phyloP scores from a whole-genome alignment of 2,329 filamentous ascomycete genomes.

The Fusarium siculi region DNA sequence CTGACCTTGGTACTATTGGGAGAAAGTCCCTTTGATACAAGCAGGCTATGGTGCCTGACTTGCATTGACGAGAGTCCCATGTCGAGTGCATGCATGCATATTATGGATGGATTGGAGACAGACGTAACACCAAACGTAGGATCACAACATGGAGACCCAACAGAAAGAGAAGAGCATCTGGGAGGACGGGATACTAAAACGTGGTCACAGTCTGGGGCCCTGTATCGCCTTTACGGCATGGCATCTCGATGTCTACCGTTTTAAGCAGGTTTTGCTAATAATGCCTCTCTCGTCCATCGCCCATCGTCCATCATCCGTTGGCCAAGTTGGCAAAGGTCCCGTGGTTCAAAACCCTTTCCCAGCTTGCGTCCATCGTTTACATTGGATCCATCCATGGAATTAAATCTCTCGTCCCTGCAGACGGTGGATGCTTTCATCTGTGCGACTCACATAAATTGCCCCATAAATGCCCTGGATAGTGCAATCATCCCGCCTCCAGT shows the following conservation, averaged over 20 bases:
- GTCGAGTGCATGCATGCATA: slow-evolving; percentile 24
- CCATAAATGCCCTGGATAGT: slow-evolving; percentile 36
- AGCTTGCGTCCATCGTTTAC: background rate
- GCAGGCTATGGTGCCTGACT: slow-evolving; percentile 22
- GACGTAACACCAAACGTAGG: slow-evolving; percentile 15
- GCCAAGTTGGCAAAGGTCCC: slow-evolving; percentile 26
- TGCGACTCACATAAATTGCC: slow-evolving; percentile 31
- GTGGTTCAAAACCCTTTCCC: slow-evolving; percentile 16
- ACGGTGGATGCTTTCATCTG: slow-evolving; percentile 20
- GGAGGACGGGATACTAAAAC: slow-evolving; percentile 16
- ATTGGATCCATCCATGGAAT: slow-evolving; percentile 26
- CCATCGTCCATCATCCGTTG: slow-evolving; percentile 10
- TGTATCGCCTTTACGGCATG: slow-evolving; percentile 7
- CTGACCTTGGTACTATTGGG: slow-evolving; percentile 6
- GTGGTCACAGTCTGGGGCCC: background rate
- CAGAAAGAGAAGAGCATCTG: slow-evolving; percentile 6
- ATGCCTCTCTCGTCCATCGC: background rate
- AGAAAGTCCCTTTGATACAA: slow-evolving; percentile 12
- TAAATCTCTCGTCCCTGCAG: slow-evolving; percentile 38
- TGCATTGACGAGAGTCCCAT: slow-evolving; percentile 30
- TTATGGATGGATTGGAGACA: slow-evolving; percentile 21
- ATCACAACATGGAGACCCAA: slow-evolving; percentile 21
- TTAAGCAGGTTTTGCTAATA: slow-evolving; percentile 31
- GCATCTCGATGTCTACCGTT: slow-evolving; percentile 22
- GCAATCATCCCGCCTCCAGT: slow-evolving; percentile 30